phyloP scores from a whole-genome alignment of 2,329 filamentous ascomycete genomes.

The Aspergillus sp. region DNA sequence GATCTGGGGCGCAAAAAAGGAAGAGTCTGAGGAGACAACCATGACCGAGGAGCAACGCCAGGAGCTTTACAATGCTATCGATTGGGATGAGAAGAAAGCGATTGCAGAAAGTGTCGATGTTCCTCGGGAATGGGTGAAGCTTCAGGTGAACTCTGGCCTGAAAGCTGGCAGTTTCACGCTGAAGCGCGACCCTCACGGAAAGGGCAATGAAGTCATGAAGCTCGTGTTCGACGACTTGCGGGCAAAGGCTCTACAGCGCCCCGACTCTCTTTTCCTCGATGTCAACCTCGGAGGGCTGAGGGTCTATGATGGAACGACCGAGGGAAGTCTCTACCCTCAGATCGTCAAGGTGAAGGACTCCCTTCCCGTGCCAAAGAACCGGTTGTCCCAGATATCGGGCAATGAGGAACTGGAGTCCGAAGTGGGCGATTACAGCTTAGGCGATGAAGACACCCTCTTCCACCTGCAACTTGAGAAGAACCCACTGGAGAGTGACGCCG shows the following conservation, averaged over 20 bases:
- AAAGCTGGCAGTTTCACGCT: slow-evolving; percentile 95
- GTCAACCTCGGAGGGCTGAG: slow-evolving; percentile 88
- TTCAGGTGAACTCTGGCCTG: slow-evolving; percentile 90
- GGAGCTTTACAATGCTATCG: slow-evolving; percentile 94
- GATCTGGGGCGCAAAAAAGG: slow-evolving; percentile 80
- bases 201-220: slow-evolving; percentile 76
- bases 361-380: slow-evolving; percentile 53
- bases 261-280: slow-evolving; percentile 85
- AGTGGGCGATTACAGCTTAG: slow-evolving; percentile 40
- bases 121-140: slow-evolving; percentile 85
- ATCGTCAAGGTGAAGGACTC: slow-evolving; percentile 95
- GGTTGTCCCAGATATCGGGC: slow-evolving; percentile 21
- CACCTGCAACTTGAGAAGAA: slow-evolving; percentile 91
- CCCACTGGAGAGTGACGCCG: slow-evolving; percentile 85
- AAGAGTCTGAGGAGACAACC: slow-evolving; percentile 72
- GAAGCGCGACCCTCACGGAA: slow-evolving; percentile 77
- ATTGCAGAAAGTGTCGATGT: slow-evolving; percentile 84
- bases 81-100: slow-evolving; percentile 95
- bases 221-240: slow-evolving; percentile 93
- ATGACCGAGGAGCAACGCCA: slow-evolving; percentile 96
- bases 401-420: slow-evolving; percentile 39
- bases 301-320: slow-evolving; percentile 92
- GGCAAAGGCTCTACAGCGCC: slow-evolving; percentile 82
- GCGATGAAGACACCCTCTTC: slow-evolving; percentile 76
- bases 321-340: slow-evolving; percentile 85